phyloP scores from a whole-genome alignment of 768 basidiomycete species.

The Imleria badia region DNA sequence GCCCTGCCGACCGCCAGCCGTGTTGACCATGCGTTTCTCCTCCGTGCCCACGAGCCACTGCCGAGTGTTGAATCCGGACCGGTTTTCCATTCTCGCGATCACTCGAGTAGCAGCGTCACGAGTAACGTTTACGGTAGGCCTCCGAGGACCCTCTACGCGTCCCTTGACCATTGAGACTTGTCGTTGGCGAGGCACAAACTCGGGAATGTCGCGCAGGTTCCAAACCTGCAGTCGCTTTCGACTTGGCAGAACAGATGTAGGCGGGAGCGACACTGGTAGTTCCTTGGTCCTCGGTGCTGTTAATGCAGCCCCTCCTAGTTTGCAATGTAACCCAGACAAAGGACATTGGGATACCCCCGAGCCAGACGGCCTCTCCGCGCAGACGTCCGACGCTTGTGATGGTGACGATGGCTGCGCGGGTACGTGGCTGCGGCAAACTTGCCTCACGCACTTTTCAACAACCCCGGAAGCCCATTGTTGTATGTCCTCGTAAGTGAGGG shows the following conservation, averaged over 20 bases:
- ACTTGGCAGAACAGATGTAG: neutral
- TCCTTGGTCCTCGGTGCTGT: neutral
- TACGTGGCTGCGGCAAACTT: conserved; percentile 13
- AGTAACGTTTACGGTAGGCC: neutral
- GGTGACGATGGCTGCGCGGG: conserved; percentile 19
- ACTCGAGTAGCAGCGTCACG: conserved; percentile 19
- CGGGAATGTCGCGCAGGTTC: conserved; percentile 20
- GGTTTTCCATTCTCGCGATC: conserved; percentile 26
- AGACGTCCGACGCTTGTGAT: conserved; percentile 27
- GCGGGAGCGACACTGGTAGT: neutral
- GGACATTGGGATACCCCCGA: conserved; percentile 23
- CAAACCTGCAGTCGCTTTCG: conserved; percentile 5
- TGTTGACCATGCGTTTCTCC: neutral
- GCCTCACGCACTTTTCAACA: conserved; percentile 24
- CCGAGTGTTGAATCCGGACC: conserved; percentile 8
- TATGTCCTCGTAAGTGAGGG: conserved; percentile 26
- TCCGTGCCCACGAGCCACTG: conserved; percentile 4
- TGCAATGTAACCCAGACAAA: conserved; percentile 26
- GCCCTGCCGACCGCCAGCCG: conserved; percentile 1
- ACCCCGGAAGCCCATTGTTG: conserved; percentile 26
- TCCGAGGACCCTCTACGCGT: neutral
- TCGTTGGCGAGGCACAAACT: conserved; percentile 27
- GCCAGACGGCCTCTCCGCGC: conserved; percentile 27
- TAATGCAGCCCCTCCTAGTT: neutral
- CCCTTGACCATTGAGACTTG: neutral